Evolutionary conservation across 129 eudicot species (phyloP), one percentile per base, ranked within the genome.

Genomic region (Erigeron canadensis): DNA sequence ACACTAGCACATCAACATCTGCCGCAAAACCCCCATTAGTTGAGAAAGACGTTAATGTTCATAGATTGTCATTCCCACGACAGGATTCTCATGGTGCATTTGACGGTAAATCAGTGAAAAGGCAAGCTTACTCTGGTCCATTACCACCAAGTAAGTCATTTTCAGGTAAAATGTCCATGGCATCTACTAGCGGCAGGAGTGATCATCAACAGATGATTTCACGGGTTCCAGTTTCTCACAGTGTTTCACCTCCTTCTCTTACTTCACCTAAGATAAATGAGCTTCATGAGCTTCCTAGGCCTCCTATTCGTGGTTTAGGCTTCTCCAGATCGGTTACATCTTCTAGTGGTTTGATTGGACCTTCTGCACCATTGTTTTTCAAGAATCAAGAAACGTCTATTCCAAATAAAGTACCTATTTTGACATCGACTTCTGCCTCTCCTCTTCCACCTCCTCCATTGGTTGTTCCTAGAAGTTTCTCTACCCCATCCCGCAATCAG

Each of bases 261-360:
- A 77, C 95, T 67, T 84, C 97, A 18, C 95, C 90, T 37, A 85
- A 73, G 67, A 80, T 88, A 67, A 88, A 84, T 19, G 97, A 88
- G 84, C 95, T 86, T 67, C 92, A 86, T 76, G 97, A 91, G 80
- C 97, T 91, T 42, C 97, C 97, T 38, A 83, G 95, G 67, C 97
- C 97, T 23, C 90, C 90, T 56, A 28, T 3, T 28, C 76, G 69
- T 28, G 43, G 64, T 55, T 72, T 77, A 5, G 3, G 2, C 34
- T 64, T 83, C 7, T 28, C 16, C 10, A 65, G 28, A 59, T 0
- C 47, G 58, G 43, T 80, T n/a, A 65, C 65, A 46, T 64, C 50
- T 15, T 59, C 82, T 65, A 59, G 57, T 6, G 48, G 15, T 22
- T 67, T 71, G 75, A 11, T 72, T 65, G 89, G 87, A 46, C 86